Conservation (phyloP, 768 basidiomycete genomes). For the Macrolepiota dolichaula region DNA sequence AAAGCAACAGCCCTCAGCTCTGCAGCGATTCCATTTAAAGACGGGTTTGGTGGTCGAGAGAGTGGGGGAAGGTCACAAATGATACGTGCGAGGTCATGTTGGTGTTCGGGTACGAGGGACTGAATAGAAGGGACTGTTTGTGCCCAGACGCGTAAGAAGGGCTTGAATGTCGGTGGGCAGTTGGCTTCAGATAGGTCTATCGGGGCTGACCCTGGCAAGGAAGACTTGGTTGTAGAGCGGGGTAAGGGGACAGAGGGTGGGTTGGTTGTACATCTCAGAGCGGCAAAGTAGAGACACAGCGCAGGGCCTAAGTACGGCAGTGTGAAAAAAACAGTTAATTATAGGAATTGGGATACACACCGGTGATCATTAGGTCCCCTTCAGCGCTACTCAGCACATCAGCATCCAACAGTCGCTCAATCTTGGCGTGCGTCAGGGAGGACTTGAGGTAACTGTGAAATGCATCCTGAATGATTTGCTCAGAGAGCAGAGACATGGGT, state of each 20-base stretch:
- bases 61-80: constrained; percentile 65
- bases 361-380: constrained; percentile 83
- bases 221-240: constrained; percentile 39
- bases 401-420: constrained; percentile 68
- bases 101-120: constrained; percentile 52
- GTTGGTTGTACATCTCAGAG: constrained; percentile 66
- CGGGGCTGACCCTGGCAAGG: constrained; percentile 28
- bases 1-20: constrained; percentile 82
- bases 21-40: constrained; percentile 63
- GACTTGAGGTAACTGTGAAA: constrained; percentile 84
- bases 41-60: too few species aligned
- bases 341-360: constrained; percentile 27
- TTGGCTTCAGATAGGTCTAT: constrained; percentile 61
- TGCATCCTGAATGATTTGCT: constrained; percentile 67
- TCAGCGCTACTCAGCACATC: constrained; percentile 76
- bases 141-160: constrained; percentile 75
- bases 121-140: constrained; percentile 64
- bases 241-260: constrained; percentile 84
- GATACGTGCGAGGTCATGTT: constrained; percentile 79
- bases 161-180: constrained; percentile 62
- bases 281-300: constrained; percentile 81
- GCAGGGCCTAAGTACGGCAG: constrained; percentile 55
- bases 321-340: neutral
- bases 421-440: constrained; percentile 74
- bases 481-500: constrained; percentile 36